Conservation (phyloP, 208 protist genomes). For the Crithidia brevicula region DNA sequence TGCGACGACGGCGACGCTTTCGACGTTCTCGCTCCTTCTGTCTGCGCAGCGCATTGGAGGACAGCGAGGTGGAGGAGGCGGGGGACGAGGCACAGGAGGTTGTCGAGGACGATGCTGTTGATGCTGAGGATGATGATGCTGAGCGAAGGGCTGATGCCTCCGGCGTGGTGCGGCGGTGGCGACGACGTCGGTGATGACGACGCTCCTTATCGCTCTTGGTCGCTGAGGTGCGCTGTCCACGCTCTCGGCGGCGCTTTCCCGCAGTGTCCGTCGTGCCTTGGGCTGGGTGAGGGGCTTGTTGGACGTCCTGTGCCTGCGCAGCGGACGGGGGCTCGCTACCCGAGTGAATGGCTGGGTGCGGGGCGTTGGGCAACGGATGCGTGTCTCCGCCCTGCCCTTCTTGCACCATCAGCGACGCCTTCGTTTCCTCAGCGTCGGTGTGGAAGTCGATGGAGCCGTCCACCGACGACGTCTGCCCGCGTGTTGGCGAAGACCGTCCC, state of each 20-base stretch:
- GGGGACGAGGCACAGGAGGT: neutral
- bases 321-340: no score
- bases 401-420: neutral
- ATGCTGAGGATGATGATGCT: neutral
- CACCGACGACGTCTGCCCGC: neutral
- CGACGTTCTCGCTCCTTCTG: neutral
- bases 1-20: no score
- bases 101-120: neutral
- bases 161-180: neutral
- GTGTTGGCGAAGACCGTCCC: neutral
- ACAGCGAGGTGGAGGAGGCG: neutral
- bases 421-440: conserved; percentile 10
- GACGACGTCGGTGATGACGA: no score
- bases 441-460: conserved; percentile 16
- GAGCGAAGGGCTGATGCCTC: no score
- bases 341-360: neutral
- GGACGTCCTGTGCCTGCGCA: neutral
- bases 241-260: no score
- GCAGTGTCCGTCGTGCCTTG: neutral
- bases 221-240: no score
- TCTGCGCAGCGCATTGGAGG: neutral
- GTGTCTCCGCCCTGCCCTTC: neutral
- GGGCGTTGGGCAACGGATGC: neutral
- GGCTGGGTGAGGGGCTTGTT: no score
- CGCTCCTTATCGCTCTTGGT: no score